Evolutionary conservation across 1,139 yeast genomes (phyloP).

Genomic region (Yamadazyma sp.): DNA sequence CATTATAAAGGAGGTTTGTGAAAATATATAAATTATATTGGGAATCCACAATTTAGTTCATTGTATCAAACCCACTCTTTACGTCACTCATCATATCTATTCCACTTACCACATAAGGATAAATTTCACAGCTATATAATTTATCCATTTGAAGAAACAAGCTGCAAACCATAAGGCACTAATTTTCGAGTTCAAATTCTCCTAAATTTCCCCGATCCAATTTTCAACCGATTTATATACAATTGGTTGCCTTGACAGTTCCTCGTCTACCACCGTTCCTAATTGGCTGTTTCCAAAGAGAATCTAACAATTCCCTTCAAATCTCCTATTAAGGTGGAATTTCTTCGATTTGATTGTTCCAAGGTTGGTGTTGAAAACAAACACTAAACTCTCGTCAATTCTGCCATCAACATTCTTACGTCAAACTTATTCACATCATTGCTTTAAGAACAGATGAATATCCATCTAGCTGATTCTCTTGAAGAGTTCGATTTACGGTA

Average conservation of each 20-base stretch:
- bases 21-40: background rate
- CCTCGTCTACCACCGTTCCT: too few species aligned
- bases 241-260: background rate
- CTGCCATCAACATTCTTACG: too few species aligned
- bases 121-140: background rate
- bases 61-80: background rate
- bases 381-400: too few species aligned
- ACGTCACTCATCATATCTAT: too few species aligned
- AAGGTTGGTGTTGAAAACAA: too few species aligned
- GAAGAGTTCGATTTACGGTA: conserved; percentile 20
- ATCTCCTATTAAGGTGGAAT: too few species aligned
- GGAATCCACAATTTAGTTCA: background rate
- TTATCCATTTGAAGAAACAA: conserved; percentile 1
- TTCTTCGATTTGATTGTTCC: too few species aligned
- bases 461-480: conserved; percentile 18
- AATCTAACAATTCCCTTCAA: too few species aligned
- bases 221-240: background rate
- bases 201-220: background rate
- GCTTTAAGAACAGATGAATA: conserved; percentile 11
- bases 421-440: background rate
- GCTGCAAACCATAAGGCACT: background rate
- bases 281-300: too few species aligned
- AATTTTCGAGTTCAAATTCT: too few species aligned
- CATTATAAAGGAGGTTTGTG: background rate
- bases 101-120: too few species aligned